These are phyloP conservation scores for Fraxinus ornus DNA, from an alignment of 305 asterid species.

Conservation along the genomic window DNA sequence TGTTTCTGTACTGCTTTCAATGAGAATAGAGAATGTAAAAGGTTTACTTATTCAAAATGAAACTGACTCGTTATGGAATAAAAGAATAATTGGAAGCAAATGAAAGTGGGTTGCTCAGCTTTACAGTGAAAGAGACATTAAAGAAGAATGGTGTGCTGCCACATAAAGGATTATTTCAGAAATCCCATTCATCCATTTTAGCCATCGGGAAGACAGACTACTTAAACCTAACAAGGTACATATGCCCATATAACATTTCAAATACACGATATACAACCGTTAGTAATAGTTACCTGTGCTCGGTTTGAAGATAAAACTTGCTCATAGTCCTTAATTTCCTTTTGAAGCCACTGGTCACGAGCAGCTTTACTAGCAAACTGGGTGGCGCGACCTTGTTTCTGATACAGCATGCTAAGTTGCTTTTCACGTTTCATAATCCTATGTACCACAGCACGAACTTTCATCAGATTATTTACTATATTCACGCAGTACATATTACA, in stretches of 20 bases:
- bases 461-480: slow-evolving; percentile 8
- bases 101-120: background rate
- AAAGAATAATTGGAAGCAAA: background rate
- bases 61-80: slow-evolving; percentile 6
- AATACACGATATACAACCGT: slow-evolving; percentile 5
- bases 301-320: slow-evolving; percentile 76
- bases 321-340: slow-evolving; percentile 84
- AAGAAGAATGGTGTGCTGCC: background rate
- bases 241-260: slow-evolving; percentile 11
- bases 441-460: slow-evolving; percentile 14
- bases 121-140: slow-evolving; percentile 9
- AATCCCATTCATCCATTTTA: slow-evolving; percentile 12
- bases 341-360: slow-evolving; percentile 89
- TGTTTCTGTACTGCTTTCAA: background rate
- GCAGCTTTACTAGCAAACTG: slow-evolving; percentile 88
- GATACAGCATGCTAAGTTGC: slow-evolving; percentile 96
- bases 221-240: slow-evolving; percentile 1
- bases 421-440: slow-evolving; percentile 97
- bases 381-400: slow-evolving; percentile 98
- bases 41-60: background rate
- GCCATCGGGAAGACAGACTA: slow-evolving; percentile 13
- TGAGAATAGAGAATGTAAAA: slow-evolving; percentile 3
- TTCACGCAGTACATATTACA: slow-evolving; percentile 10
- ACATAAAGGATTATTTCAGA: slow-evolving; percentile 7
- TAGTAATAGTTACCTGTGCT: slow-evolving; percentile 55